Conservation (phyloP, 371 early-diverging fungal genomes). For the Cladochytrium tenue region DNA sequence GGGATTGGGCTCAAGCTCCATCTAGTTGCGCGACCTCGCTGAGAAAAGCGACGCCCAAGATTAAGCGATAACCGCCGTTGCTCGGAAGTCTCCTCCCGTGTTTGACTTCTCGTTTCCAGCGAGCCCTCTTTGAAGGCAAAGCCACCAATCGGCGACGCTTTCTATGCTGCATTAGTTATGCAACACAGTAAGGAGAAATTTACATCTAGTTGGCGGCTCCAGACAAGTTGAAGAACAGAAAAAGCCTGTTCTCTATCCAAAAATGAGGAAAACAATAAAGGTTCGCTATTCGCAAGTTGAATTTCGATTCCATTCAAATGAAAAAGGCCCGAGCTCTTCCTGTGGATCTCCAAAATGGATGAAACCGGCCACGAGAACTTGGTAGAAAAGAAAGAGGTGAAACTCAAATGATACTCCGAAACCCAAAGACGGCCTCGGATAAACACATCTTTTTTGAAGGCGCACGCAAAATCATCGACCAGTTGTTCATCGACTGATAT, state of each 20-base stretch:
- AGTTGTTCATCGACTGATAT: conserved; percentile 9
- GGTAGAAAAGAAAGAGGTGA: conserved; percentile 12
- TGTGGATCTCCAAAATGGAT: conserved; percentile 5
- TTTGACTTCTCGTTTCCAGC: too few species aligned
- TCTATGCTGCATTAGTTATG: too few species aligned
- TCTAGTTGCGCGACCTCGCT: too few species aligned
- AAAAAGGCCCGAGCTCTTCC: conserved; percentile 3
- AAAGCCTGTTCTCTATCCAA: conserved; percentile 12
- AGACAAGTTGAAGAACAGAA: conserved; percentile 1
- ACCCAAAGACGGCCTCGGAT: conserved; percentile 19
- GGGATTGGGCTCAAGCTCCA: too few species aligned
- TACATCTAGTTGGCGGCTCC: conserved; percentile 12
- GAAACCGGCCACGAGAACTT: neutral
- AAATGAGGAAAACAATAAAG: conserved; percentile 10
- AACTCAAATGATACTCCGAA: conserved; percentile 11
- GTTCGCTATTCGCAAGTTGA: conserved; percentile 1
- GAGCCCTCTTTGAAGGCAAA: too few species aligned
- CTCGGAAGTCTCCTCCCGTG: too few species aligned
- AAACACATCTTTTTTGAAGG: conserved; percentile 2
- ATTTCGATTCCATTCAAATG: conserved; percentile 17
- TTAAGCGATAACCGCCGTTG: too few species aligned
- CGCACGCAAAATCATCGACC: conserved; percentile 14
- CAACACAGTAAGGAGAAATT: too few species aligned
- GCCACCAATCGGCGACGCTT: too few species aligned
- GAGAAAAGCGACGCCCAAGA: too few species aligned